A percentile compares a stretch with the other conserved stretches of the same genome.
Evolutionary conservation across 2,329 filamentous ascomycete species (phyloP).

Genomic region (Niveomyces coronatus): DNA sequence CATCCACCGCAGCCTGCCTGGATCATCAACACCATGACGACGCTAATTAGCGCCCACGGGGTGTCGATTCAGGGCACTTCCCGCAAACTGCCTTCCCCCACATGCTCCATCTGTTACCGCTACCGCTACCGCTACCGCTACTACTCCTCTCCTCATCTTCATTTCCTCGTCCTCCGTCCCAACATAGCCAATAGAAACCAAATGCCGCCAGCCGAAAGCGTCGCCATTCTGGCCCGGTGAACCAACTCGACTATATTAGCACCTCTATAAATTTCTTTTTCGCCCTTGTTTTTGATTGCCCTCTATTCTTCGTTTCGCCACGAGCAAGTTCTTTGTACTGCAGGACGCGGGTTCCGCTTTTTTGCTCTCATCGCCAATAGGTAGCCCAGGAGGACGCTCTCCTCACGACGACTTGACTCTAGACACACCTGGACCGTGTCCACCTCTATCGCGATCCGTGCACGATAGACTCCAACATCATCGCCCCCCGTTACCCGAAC

Average conservation of each 20-base stretch:
- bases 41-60: constrained; percentile 4
- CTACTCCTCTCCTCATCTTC: constrained; percentile 3
- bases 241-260: too few species aligned
- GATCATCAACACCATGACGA: background rate
- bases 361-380: too few species aligned
- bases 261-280: too few species aligned
- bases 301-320: background rate
- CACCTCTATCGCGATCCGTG: constrained; percentile 10
- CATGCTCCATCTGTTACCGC: background rate
- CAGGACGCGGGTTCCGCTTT: too few species aligned
- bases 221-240: too few species aligned
- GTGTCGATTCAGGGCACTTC: background rate
- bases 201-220: too few species aligned
- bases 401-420: background rate
- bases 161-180: constrained; percentile 7
- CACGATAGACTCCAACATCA: background rate
- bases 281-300: background rate
- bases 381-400: too few species aligned
- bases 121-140: background rate
- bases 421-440: background rate
- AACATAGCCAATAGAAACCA: background rate
- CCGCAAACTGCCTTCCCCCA: constrained; percentile 1
- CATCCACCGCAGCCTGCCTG: background rate
- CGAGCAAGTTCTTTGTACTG: too few species aligned
- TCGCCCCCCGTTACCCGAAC: background rate